Percentiles rank a stretch among this genome's conserved stretches.
Conservation (phyloP, 148 eudicot genomes). For the Chenopodium album region DNA sequence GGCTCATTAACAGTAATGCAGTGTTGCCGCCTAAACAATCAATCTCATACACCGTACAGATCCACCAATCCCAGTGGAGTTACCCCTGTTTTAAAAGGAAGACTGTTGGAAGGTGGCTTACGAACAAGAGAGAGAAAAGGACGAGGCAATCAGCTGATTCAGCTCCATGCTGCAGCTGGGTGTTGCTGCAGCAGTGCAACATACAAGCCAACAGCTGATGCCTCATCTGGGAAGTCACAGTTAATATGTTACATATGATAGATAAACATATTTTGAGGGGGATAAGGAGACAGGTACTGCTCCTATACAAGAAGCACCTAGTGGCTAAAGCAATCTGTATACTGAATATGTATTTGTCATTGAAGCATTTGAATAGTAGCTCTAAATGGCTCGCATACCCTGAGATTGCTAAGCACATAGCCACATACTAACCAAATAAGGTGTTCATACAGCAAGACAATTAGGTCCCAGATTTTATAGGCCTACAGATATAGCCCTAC, state of each 20-base stretch:
- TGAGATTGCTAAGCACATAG: not conserved
- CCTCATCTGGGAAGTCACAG: constrained; percentile 39
- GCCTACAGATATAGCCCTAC: not conserved
- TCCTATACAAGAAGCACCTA: not conserved
- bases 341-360: not conserved
- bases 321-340: not conserved
- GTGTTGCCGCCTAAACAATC: constrained; percentile 58
- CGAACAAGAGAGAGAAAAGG: constrained; percentile 75
- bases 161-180: constrained; percentile 88
- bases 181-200: constrained; percentile 61
- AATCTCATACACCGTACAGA: constrained; percentile 38
- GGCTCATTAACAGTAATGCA: constrained; percentile 29
- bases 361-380: not conserved
- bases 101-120: constrained; percentile 89
- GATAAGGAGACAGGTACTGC: not conserved
- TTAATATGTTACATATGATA: not conserved
- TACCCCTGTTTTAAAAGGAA: constrained; percentile 45
- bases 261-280: not conserved
- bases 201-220: constrained; percentile 82
- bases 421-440: not conserved
- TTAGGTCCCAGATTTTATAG: not conserved
- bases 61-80: not conserved
- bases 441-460: not conserved
- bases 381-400: not conserved
- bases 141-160: constrained; percentile 34